These are phyloP conservation scores for Bothriochloa decipiens DNA, from an alignment of 176 grass and related monocot species.

Conservation along the genomic window DNA sequence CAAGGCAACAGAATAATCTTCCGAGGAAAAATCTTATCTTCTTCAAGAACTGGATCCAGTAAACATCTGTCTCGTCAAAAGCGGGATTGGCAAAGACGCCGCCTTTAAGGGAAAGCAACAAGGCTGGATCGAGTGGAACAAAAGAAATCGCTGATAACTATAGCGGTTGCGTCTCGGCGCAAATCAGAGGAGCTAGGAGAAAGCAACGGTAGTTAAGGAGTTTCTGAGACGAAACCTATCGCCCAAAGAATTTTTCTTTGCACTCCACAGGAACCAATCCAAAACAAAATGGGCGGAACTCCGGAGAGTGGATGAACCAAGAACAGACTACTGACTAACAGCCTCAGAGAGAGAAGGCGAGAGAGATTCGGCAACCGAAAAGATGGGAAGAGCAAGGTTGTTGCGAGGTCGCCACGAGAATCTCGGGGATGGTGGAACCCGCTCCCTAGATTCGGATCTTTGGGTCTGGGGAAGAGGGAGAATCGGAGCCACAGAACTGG, in stretches of 20 bases:
- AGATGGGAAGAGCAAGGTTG: conserved; percentile 8
- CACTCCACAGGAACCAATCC: not conserved
- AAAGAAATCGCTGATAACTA: conserved; percentile 20
- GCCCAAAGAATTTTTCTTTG: not conserved
- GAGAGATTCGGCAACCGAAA: not conserved
- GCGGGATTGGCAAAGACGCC: not conserved
- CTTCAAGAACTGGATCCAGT: conserved; percentile 34
- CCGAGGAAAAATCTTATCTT: conserved; percentile 4
- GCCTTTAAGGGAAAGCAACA: conserved; percentile 33
- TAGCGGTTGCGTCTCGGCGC: not conserved
- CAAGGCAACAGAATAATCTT: not conserved
- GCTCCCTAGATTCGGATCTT: conserved; percentile 34
- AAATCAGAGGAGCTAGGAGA: not conserved
- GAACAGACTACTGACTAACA: not conserved
- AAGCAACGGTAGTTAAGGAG: conserved; percentile 23
- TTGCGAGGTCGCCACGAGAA: conserved; percentile 24
- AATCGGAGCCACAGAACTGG: conserved; percentile 21
- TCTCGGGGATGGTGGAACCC: conserved; percentile 2
- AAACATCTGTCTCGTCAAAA: conserved; percentile 16
- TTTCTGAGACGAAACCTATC: conserved; percentile 30
- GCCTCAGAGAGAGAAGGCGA: not conserved
- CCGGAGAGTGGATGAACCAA: conserved; percentile 12
- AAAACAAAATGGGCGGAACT: conserved; percentile 19
- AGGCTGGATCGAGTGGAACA: conserved; percentile 22
- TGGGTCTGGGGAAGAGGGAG: not conserved